Evolutionary conservation across 1,139 yeast species (phyloP).

Genomic region (Kodamaea anthophila): DNA sequence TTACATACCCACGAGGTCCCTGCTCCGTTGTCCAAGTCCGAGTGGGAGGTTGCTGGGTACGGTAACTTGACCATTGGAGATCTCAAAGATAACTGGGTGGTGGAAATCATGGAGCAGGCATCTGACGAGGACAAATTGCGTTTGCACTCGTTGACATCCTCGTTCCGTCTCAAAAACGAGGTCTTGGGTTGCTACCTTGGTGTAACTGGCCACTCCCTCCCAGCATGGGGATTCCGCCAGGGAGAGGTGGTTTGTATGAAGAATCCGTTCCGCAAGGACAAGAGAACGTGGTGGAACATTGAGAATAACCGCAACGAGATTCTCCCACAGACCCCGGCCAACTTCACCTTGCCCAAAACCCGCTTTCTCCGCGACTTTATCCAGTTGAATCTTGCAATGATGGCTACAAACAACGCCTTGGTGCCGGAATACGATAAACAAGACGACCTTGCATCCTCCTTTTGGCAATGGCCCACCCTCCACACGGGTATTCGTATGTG

Average conservation of each 20-base stretch:
- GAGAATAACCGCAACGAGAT: slow-evolving; percentile 76
- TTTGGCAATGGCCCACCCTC: slow-evolving; percentile 99
- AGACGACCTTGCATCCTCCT: slow-evolving; percentile 84
- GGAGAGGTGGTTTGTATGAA: slow-evolving; percentile 89
- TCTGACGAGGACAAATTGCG: slow-evolving; percentile 54
- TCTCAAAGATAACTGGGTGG: slow-evolving; percentile 86
- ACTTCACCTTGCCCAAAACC: slow-evolving; percentile 76
- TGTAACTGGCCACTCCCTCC: slow-evolving; percentile 72
- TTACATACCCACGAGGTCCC: slow-evolving; percentile 79
- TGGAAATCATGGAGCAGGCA: slow-evolving; percentile 83
- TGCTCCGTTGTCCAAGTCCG: slow-evolving; percentile 70
- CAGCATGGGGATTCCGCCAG: slow-evolving; percentile 98
- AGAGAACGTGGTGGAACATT: slow-evolving; percentile 97
- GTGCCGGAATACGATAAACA: slow-evolving; percentile 88
- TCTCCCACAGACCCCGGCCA: slow-evolving; percentile 66
- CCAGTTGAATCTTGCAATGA: slow-evolving; percentile 93
- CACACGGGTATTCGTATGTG: slow-evolving; percentile 91
- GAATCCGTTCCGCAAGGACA: slow-evolving; percentile 74
- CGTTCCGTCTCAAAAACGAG: slow-evolving; percentile 69
- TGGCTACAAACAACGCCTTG: slow-evolving; percentile 96
- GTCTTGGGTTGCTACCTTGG: slow-evolving; percentile 79
- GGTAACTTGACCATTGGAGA: slow-evolving; percentile 88
- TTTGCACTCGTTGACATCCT: slow-evolving; percentile 82
- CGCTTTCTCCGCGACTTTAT: slow-evolving; percentile 83
- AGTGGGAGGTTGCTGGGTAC: slow-evolving; percentile 87